phyloP scores from a whole-genome alignment of 768 basidiomycete genomes.

The Steccherinum ochraceum region DNA sequence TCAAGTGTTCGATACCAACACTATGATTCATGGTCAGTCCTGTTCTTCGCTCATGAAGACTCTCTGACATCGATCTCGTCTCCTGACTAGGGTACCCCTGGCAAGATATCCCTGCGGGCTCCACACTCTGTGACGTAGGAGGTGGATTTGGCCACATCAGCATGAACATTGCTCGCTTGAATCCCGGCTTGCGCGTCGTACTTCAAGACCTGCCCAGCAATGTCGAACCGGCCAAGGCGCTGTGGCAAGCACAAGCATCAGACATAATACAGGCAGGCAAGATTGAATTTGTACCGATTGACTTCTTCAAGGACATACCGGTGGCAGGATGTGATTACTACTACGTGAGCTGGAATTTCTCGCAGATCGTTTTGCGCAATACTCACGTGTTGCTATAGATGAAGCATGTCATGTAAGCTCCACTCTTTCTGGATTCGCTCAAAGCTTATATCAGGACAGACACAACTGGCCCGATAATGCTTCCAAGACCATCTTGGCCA shows the following conservation, averaged over 20 bases:
- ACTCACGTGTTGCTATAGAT: background rate
- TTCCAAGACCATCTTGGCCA: conserved; percentile 20
- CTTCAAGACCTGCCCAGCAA: conserved; percentile 24
- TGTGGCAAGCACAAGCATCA: conserved; percentile 9
- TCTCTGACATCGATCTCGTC: background rate
- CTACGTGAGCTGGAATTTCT: conserved; percentile 23
- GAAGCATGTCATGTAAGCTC: background rate
- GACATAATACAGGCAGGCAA: conserved; percentile 18
- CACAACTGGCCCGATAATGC: conserved; percentile 29
- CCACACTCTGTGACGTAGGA: conserved; percentile 29
- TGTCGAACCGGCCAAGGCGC: background rate
- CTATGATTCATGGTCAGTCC: background rate
- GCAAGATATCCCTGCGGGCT: conserved; percentile 12
- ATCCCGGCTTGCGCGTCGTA: conserved; percentile 24
- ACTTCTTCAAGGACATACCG: conserved; percentile 26
- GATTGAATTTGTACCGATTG: conserved; percentile 22
- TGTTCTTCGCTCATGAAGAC: no score
- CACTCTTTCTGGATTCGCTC: background rate
- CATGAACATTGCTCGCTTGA: conserved; percentile 21
- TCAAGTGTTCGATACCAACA: background rate
- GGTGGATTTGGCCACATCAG: conserved; percentile 28
- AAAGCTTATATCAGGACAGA: conserved; percentile 10
- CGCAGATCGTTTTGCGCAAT: background rate
- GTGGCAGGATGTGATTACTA: conserved; percentile 24
- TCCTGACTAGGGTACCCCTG: conserved; percentile 25